Percentiles rank a stretch among this genome's conserved stretches.
phyloP scores from a whole-genome alignment of 805 yeast genomes.

The Starmerella kuoi region DNA sequence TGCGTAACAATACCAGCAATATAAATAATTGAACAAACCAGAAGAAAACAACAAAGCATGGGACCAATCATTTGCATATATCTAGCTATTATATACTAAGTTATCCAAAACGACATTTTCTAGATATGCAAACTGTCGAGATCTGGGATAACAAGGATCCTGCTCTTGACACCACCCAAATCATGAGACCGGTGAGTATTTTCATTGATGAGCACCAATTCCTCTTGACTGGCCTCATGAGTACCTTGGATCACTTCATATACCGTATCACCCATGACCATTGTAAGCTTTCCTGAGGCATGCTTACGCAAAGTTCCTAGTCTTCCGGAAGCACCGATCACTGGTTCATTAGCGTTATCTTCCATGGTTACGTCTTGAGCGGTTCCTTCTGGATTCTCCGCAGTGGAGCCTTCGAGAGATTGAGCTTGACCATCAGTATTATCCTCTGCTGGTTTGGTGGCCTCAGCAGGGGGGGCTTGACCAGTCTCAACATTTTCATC shows the following conservation, averaged over 20 bases:
- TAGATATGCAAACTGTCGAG: slow-evolving; percentile 13
- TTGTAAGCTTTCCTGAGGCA: slow-evolving; percentile 68
- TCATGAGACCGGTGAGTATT: slow-evolving; percentile 32
- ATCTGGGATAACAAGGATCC: slow-evolving; percentile 49
- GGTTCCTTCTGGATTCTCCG: neutral
- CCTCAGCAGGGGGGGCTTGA: no score
- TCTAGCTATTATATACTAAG: no score
- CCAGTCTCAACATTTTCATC: slow-evolving; percentile 4
- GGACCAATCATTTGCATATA: no score
- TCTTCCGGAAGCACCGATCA: slow-evolving; percentile 34
- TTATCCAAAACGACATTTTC: no score
- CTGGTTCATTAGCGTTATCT: neutral
- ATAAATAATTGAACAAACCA: no score
- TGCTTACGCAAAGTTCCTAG: slow-evolving; percentile 68
- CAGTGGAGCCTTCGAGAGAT: neutral
- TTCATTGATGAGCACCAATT: slow-evolving; percentile 46
- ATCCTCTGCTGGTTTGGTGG: neutral
- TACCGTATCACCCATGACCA: slow-evolving; percentile 57
- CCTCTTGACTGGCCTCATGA: slow-evolving; percentile 57
- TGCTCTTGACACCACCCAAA: slow-evolving; percentile 45
- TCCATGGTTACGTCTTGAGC: neutral
- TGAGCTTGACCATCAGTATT: neutral
- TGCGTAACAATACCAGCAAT: no score
- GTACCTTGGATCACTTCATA: slow-evolving; percentile 66
- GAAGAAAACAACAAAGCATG: no score